Evolutionary conservation across 2,329 filamentous ascomycete genomes (phyloP).

Genomic region (Hymenoscyphus fructigenus): DNA sequence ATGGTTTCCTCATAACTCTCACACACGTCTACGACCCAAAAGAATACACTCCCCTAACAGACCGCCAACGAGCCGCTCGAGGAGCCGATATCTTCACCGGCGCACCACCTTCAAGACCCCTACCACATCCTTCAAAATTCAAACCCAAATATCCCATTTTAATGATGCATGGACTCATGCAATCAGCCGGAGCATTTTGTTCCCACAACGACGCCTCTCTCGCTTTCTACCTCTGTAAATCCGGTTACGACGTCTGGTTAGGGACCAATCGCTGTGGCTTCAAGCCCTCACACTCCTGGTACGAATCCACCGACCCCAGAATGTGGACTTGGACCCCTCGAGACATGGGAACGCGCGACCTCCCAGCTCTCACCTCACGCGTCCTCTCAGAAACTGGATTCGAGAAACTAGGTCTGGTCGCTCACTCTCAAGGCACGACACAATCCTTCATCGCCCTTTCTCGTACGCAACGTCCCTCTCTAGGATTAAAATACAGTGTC

Average conservation of each 20-base stretch:
- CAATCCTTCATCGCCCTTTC: slow-evolving; percentile 84
- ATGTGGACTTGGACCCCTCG: slow-evolving; percentile 98
- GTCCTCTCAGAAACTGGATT: slow-evolving; percentile 83
- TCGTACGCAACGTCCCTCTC: slow-evolving; percentile 83
- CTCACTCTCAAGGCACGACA: slow-evolving; percentile 89
- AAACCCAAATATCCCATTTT: slow-evolving; percentile 67
- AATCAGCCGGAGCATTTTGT: slow-evolving; percentile 86
- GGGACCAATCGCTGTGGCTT: slow-evolving; percentile 93
- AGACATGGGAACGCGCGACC: slow-evolving; percentile 88
- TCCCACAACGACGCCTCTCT: slow-evolving; percentile 86
- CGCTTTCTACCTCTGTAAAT: slow-evolving; percentile 89
- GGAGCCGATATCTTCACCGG: slow-evolving; percentile 63
- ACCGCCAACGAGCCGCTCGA: slow-evolving; percentile 51
- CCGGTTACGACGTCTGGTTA: slow-evolving; percentile 92
- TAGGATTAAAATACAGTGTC: slow-evolving; percentile 79
- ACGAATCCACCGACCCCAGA: slow-evolving; percentile 73
- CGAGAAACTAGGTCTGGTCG: slow-evolving; percentile 76
- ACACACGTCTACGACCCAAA: slow-evolving; percentile 88
- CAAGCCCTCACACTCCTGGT: slow-evolving; percentile 69
- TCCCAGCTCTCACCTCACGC: slow-evolving; percentile 76
- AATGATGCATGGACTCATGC: slow-evolving; percentile 83
- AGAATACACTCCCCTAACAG: slow-evolving; percentile 58
- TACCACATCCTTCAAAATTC: slow-evolving; percentile 28
- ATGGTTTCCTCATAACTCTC: slow-evolving; percentile 85
- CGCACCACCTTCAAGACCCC: slow-evolving; percentile 39